Conservation (phyloP, 23 red algal species). For the Pyropia haitanensis region DNA sequence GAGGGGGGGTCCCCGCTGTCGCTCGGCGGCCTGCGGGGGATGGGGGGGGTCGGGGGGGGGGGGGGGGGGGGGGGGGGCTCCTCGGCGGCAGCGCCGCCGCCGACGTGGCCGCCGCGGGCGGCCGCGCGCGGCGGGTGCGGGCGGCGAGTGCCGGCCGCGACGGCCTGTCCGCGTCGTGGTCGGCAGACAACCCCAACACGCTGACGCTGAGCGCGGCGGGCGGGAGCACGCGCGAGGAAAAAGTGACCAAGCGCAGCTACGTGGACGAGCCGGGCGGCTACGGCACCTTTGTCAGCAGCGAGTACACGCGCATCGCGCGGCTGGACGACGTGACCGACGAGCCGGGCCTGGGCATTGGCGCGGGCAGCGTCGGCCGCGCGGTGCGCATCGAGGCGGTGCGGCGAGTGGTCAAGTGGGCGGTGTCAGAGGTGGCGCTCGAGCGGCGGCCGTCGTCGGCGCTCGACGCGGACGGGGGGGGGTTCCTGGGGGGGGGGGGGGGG, state of each 20-base stretch:
- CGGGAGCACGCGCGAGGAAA: conserved; percentile 14
- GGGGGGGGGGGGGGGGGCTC: no score
- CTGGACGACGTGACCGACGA: conserved; percentile 10
- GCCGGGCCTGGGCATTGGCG: conserved; percentile 5
- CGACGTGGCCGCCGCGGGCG: no score
- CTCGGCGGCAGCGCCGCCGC: no score
- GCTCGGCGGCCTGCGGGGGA: no score
- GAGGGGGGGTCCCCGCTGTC: no score
- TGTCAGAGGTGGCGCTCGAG: not conserved
- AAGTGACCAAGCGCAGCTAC: conserved; percentile 59
- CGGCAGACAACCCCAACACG: conserved; percentile 34
- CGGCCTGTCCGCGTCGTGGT: not conserved
- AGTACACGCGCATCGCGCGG: conserved; percentile 50
- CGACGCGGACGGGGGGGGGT: conserved; percentile 2
- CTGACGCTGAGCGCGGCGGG: conserved; percentile 21
- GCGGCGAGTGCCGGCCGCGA: not conserved
- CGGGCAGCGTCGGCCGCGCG: conserved; percentile 25
- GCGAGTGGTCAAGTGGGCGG: not conserved
- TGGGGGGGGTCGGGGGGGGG: no score
- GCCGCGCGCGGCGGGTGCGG: no score
- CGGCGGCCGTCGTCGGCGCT: not conserved
- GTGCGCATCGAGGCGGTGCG: conserved; percentile 5
- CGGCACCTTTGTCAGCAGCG: conserved; percentile 42
- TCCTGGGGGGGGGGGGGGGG: conserved; percentile 9
- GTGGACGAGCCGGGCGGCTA: conserved; percentile 36